Evolutionary conservation across 768 basidiomycete species (phyloP).

Genomic region (Pisolithus marmoratus): DNA sequence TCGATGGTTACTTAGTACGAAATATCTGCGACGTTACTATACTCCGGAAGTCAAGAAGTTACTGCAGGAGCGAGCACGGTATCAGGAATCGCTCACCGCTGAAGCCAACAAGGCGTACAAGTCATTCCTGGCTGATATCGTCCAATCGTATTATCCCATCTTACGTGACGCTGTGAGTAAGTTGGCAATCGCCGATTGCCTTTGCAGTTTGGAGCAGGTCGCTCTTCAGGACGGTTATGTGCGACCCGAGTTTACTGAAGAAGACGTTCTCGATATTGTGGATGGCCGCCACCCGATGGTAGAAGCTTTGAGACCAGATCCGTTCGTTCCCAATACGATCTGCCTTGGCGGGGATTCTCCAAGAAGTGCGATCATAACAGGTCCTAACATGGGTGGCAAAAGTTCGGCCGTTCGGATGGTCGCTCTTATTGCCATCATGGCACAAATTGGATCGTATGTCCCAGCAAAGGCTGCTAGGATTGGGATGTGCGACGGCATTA

Average conservation of each 20-base stretch:
- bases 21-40: constrained; percentile 63
- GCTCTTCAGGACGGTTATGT: constrained; percentile 73
- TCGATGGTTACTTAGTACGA: constrained; percentile 49
- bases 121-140: constrained; percentile 65
- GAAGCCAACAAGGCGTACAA: constrained; percentile 63
- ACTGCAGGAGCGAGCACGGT: constrained; percentile 68
- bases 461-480: constrained; percentile 72
- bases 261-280: constrained; percentile 62
- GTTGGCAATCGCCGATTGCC: constrained; percentile 80
- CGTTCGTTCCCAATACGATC: constrained; percentile 83
- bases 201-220: constrained; percentile 77
- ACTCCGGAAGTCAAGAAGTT: constrained; percentile 60
- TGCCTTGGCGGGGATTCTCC: constrained; percentile 50
- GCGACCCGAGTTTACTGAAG: constrained; percentile 68
- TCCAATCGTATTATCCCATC: constrained; percentile 58
- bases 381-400: constrained; percentile 87
- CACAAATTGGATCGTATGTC: constrained; percentile 92
- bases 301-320: constrained; percentile 68
- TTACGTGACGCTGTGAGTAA: constrained; percentile 75
- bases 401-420: constrained; percentile 79
- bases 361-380: constrained; percentile 69
- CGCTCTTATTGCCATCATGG: constrained; percentile 66
- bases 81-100: constrained; percentile 62
- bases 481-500: constrained; percentile 77
- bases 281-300: constrained; percentile 95